Base-by-base conservation (phyloP, 495 filamentous ascomycete genomes). In the Penicillium alfredii region DNA sequence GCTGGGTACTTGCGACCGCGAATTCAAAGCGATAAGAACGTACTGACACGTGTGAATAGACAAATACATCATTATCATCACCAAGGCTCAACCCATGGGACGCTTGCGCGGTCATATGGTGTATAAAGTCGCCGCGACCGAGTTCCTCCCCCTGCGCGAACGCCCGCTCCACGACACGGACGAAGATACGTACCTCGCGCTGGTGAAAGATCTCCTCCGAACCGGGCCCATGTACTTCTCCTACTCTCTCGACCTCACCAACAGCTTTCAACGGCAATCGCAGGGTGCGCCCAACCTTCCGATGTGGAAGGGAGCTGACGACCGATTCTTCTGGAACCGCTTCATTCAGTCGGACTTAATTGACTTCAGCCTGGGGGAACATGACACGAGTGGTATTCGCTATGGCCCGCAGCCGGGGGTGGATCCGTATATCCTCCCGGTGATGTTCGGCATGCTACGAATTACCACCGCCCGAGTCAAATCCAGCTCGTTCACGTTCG, bases 271-370 rank as follows among this genome's bases (percentile, higher is more conserved):
- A 63, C 75, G 93, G 33, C 92, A 97, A 61, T 74, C 86, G 2
- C 76, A 86, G 37, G 65, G 72, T 14, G 76, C 94, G 45, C 49
- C 64, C 13, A 69, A 71, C 20, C 66, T 71, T 33, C 89, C 92
- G 8, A 68, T 97, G 35, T 98, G 92, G 92, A 79, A 84, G 62
- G 69, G 88, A 40, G 85, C 93, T 35, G 92, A 98, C 62, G 89
- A 98, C 49, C 81, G 92, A 34, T 97, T 98, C 69, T 98, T 95
- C 71, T 98, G 90, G 90, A 98, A 98, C 58, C 78, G 80, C 34
- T 93, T 94, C 53, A 68, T 97, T 30, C 85, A 89, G 58, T 81
- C 82, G 3, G 90, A 97, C 45, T 62, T 98, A 30, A 96, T 98
- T 43, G 76, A 94, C 59, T 85, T 94, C 53, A 78, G 86, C 28